Evolutionary conservation across 169 alveolate genomes (phyloP), one percentile per base, ranked within the genome.

Genomic region (Plasmodium sp.): DNA sequence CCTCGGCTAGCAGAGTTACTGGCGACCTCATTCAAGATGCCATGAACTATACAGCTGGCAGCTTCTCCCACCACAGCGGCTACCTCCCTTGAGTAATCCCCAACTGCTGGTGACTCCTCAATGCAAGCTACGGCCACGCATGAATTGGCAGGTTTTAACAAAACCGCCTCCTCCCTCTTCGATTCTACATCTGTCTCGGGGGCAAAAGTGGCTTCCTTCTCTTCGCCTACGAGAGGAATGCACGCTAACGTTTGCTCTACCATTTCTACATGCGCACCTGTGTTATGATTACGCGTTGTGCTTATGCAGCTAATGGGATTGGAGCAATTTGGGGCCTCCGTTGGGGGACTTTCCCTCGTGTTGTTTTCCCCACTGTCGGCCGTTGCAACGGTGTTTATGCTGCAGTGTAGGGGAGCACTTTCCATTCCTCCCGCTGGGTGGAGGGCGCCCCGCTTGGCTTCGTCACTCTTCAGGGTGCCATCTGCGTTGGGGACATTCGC

Each of bases 231-330:
- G 39, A 10, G 18, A 67, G 77, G 39, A 67, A 27, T 9, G 14
- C 14, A 31, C 39, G 22, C 77, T 31, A 67, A 16, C 14, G 3
- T 27, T 6, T 67, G 43, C 31, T 22, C 51, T 39, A 77, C 43
- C 51, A 77, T 0, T 39, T 45, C 36, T 77, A 77, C 84, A 16
- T 14, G 22, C 58, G 31, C 71, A 39, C 7, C 43, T 22, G n/a
- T 77, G 51, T 77, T 77, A 16, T 77, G 18, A 39, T 77, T 77
- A 77, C 31, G 31, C 58, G 22, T n/a, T 77, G 84, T 77, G 58
- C 58, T 77, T 39, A 77, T n/a, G 58, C 58, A 33, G 84, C 34
- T 77, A 41, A 39, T 45, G n/a, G 62, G 4, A 51, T 1, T 77
- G 58, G 5, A 77, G 14, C 12, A 18, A 74, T 74, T 74, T 33